A percentile compares a stretch with the other conserved stretches of the same genome.
phyloP scores from a whole-genome alignment of 495 filamentous ascomycete genomes.

The Daldinia vernicosa region DNA sequence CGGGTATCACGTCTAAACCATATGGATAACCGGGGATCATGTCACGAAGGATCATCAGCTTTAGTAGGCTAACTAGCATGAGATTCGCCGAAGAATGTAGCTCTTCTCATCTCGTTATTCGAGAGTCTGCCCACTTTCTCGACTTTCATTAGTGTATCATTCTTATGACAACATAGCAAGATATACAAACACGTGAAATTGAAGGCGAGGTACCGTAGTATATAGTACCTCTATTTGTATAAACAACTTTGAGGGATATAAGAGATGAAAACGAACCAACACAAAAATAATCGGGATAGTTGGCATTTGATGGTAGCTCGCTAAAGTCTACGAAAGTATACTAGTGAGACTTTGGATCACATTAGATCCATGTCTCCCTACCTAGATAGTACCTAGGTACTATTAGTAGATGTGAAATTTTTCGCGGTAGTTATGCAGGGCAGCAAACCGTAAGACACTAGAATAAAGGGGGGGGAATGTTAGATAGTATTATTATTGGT shows the following conservation, averaged over 20 bases:
- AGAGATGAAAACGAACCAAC: conserved; percentile 24
- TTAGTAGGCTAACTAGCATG: conserved; percentile 7
- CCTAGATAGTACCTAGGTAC: conserved; percentile 7
- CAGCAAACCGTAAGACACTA: conserved; percentile 40
- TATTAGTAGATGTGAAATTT: conserved; percentile 19
- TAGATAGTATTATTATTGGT: conserved; percentile 31
- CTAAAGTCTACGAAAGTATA: conserved; percentile 35
- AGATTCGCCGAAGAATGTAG: background rate
- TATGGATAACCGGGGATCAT: conserved; percentile 11
- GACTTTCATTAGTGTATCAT: background rate
- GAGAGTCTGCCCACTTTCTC: background rate
- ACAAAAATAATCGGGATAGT: conserved; percentile 13
- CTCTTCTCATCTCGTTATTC: background rate
- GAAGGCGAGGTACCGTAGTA: background rate
- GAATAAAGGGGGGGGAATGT: conserved; percentile 17
- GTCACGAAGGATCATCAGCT: conserved; percentile 11
- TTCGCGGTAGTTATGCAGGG: conserved; percentile 35
- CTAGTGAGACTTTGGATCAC: conserved; percentile 39
- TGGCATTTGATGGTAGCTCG: conserved; percentile 24
- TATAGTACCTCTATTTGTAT: too few species aligned
- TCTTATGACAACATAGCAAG: background rate
- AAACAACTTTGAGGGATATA: conserved; percentile 2
- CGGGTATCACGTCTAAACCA: conserved; percentile 17
- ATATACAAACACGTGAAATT: background rate
- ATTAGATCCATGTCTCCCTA: conserved; percentile 33